phyloP scores from a whole-genome alignment of 1,284 basidiomycete genomes.

The Rhodofomes roseus region DNA sequence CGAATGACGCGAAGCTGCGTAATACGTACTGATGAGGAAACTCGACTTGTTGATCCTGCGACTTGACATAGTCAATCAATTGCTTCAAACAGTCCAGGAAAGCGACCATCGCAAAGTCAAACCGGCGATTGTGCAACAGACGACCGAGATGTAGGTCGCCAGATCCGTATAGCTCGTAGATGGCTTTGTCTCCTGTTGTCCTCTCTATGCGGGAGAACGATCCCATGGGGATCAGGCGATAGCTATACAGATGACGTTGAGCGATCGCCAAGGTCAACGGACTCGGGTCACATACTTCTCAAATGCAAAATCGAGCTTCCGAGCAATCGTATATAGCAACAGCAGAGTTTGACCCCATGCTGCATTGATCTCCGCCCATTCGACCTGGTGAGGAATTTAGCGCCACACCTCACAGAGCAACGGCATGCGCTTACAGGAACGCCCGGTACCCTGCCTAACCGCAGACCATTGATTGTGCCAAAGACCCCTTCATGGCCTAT shows the following conservation, averaged over 20 bases:
- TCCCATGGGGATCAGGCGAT: slow-evolving; percentile 87
- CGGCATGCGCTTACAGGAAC: slow-evolving; percentile 49
- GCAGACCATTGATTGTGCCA: slow-evolving; percentile 95
- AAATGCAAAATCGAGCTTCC: slow-evolving; percentile 86
- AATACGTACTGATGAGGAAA: slow-evolving; percentile 76
- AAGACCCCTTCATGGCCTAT: slow-evolving; percentile 94
- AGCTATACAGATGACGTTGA: slow-evolving; percentile 44
- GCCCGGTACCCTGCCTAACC: slow-evolving; percentile 83
- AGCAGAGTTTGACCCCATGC: slow-evolving; percentile 98
- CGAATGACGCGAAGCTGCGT: slow-evolving; percentile 6
- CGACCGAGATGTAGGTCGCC: slow-evolving; percentile 87
- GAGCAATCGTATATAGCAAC: slow-evolving; percentile 85
- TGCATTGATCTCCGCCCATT: slow-evolving; percentile 99
- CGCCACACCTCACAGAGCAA: slow-evolving; percentile 2
- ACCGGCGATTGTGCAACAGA: slow-evolving; percentile 89
- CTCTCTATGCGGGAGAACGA: slow-evolving; percentile 91
- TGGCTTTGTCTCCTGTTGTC: slow-evolving; percentile 76
- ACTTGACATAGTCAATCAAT: slow-evolving; percentile 79
- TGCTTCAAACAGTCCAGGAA: slow-evolving; percentile 94
- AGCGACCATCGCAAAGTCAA: slow-evolving; percentile 95
- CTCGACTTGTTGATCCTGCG: slow-evolving; percentile 69
- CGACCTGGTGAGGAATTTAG: slow-evolving; percentile 54
- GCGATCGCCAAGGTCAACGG: not conserved
- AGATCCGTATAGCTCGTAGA: slow-evolving; percentile 88
- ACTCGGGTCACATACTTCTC: slow-evolving; percentile 56